phyloP scores from a whole-genome alignment of 805 yeast species.

The Hyphopichia homilentoma region DNA sequence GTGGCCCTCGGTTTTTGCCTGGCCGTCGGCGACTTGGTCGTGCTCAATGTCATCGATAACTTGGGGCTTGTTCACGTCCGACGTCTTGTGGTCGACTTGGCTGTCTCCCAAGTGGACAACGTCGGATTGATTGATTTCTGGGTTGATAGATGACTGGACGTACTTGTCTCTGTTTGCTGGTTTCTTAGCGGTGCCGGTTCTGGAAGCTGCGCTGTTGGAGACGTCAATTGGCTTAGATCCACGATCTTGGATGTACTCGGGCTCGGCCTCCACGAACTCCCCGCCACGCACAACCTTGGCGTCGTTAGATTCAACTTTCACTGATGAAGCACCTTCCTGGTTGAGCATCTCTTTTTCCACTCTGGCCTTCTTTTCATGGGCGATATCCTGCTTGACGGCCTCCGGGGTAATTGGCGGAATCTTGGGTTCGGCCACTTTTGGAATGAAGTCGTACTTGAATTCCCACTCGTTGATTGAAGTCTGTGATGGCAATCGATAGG shows the following conservation, averaged over 20 bases:
- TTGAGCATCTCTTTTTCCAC: slow-evolving; percentile 35
- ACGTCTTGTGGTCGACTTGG: slow-evolving; percentile 33
- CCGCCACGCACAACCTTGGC: slow-evolving; percentile 43
- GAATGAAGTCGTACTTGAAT: slow-evolving; percentile 44
- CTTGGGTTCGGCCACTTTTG: slow-evolving; percentile 37
- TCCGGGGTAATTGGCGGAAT: slow-evolving; percentile 46
- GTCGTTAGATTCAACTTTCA: slow-evolving; percentile 42
- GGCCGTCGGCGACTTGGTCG: slow-evolving; percentile 16
- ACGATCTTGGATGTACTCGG: slow-evolving; percentile 36
- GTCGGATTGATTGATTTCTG: slow-evolving; percentile 33
- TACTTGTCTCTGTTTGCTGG: slow-evolving; percentile 38
- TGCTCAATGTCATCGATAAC: slow-evolving; percentile 38
- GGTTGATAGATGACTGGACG: slow-evolving; percentile 38
- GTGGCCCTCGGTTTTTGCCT: slow-evolving; percentile 1
- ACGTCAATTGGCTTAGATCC: slow-evolving; percentile 35
- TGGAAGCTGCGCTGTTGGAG: slow-evolving; percentile 10
- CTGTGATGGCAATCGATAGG: slow-evolving; percentile 47
- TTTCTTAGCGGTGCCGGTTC: slow-evolving; percentile 15
- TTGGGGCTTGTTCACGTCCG: slow-evolving; percentile 24
- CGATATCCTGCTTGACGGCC: slow-evolving; percentile 47
- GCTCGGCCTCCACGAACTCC: slow-evolving; percentile 33
- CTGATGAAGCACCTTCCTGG: slow-evolving; percentile 29
- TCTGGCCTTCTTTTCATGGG: slow-evolving; percentile 35
- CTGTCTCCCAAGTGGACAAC: slow-evolving; percentile 34
- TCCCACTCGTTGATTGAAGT: slow-evolving; percentile 48